Base-by-base conservation (phyloP, 768 basidiomycete species). In the Tylopilus felleus region DNA sequence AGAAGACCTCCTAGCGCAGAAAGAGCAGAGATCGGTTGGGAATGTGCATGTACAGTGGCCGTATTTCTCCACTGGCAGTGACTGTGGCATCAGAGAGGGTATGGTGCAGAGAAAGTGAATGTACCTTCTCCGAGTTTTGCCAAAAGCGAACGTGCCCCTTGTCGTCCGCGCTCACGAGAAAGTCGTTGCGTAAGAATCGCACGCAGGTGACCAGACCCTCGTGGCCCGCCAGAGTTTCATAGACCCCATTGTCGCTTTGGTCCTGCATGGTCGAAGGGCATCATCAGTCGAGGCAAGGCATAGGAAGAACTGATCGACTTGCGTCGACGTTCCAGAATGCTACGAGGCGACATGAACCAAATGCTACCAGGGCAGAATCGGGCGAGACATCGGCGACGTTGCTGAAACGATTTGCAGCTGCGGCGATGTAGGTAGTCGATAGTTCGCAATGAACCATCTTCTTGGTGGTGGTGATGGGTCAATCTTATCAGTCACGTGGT, bases 151-250 rank as follows among this genome's bases (percentile, higher is more conserved):
- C 62, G 9, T 69, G 67, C 2, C 96, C 96, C 55, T 76, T 77
- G 52, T 90, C 84, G 69, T 97, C 94, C 45, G 86, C 89, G 47
- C 83, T 87, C 35, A 85, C 71, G 53, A 98, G 74, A 5, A 69
- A 45, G 9, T 77, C 70, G 16, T 79, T 70, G 5, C 73, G 65
- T 8, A 85, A 59, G 63, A 93, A 94, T 42, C 82, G 83, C 42
- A 94, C 78, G 43, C 84, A 87, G 21, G 93, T 93, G 21, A 98
- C 81, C 17, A 81, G 64, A 10, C 83, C 84, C 43, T 80, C 70
- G 63, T 95, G 93, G 4, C 86, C 92, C 1, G 85, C 80, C 7
- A 98, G 76, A 1, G 92, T 95, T 51, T 78, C 72, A 19, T 74
- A 73, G 27, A 95, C 77, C 1, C 89, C 86, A 42, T 65, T 66